A percentile compares a stretch with the other conserved stretches of the same genome.
Conservation (phyloP, 306 rosid species). For the Mimosa pudica region DNA sequence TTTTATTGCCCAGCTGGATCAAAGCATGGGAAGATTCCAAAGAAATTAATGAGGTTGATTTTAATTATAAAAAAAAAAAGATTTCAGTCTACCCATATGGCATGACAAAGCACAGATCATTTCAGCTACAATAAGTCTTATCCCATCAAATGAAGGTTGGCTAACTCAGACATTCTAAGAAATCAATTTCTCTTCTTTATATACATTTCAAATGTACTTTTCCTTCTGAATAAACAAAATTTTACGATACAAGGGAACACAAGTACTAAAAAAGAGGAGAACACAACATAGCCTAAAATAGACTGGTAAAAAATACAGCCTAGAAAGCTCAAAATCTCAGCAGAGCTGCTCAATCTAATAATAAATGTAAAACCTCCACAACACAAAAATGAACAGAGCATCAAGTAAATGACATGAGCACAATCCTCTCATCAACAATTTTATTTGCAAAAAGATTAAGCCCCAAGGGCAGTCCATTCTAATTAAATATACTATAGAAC, state of each 20-base stretch:
- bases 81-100: background rate
- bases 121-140: background rate
- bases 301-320: background rate
- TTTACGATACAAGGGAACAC: background rate
- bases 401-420: background rate
- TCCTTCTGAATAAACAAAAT: background rate
- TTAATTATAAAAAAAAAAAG: background rate
- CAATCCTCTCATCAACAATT: background rate
- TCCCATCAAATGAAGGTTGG: background rate
- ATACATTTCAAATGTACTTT: background rate
- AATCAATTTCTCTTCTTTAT: background rate
- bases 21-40: slow-evolving; percentile 2
- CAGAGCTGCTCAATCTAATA: background rate
- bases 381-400: background rate
- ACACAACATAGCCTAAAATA: background rate
- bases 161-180: background rate
- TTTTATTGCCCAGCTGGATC: background rate
- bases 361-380: background rate
- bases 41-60: background rate
- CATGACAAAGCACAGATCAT: background rate
- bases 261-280: background rate
- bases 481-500: background rate
- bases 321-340: background rate
- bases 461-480: background rate
- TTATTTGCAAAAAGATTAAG: background rate